Conservation (phyloP, 108 stramenopile species). For the Schizochytrium sp. region DNA sequence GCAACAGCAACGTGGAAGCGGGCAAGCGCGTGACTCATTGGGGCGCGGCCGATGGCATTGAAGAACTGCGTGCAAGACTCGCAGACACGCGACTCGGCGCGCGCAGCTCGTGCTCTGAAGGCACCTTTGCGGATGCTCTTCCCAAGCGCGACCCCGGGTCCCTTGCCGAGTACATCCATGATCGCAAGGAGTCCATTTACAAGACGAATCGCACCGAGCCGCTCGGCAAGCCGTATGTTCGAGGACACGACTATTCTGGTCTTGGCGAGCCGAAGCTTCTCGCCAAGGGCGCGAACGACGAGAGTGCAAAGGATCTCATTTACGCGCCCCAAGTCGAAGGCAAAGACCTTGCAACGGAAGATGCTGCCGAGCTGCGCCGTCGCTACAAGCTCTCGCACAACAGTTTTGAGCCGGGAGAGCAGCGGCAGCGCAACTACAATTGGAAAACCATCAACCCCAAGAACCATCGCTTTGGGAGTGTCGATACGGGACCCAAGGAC, state of each 20-base stretch:
- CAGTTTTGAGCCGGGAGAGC: conserved; percentile 52
- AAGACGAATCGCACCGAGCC: conserved; percentile 40
- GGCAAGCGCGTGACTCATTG: not conserved
- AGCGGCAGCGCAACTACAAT: conserved; percentile 51
- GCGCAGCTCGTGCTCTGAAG: not conserved
- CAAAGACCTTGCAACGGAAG: not conserved
- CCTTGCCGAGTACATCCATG: not conserved
- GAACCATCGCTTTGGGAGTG: conserved; percentile 13
- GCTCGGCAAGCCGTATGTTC: conserved; percentile 41
- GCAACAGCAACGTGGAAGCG: not conserved
- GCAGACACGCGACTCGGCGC: not conserved
- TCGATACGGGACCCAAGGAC: conserved; percentile 30
- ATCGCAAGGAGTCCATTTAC: conserved; percentile 34
- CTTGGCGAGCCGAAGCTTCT: conserved; percentile 25
- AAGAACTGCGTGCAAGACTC: not conserved
- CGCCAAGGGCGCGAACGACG: not conserved
- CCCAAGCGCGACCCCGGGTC: not conserved
- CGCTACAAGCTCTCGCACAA: conserved; percentile 32
- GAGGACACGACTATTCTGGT: conserved; percentile 47
- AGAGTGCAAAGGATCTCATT: conserved; percentile 50
- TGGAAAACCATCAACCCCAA: conserved; percentile 44
- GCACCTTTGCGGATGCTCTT: not conserved
- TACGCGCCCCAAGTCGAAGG: conserved; percentile 29
- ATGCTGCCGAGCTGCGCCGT: not conserved
- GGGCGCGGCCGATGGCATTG: not conserved